These are phyloP conservation scores for Ascochyta pisi DNA, from an alignment of 2,329 filamentous ascomycete genomes.

Conservation along the genomic window DNA sequence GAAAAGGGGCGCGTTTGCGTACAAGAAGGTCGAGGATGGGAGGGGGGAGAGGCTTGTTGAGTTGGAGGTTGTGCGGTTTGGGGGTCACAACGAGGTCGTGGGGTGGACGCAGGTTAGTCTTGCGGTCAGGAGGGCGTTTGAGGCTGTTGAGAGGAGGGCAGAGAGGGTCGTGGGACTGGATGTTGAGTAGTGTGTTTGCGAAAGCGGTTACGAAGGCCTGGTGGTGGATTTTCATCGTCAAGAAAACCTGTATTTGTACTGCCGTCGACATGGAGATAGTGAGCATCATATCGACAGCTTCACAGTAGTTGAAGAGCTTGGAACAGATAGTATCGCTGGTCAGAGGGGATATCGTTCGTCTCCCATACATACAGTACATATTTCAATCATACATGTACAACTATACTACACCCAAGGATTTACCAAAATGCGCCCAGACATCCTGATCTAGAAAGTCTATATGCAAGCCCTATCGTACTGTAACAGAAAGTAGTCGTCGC, in stretches of 20 bases:
- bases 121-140: slow-evolving; percentile 71
- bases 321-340: not conserved
- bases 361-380: slow-evolving; percentile 9
- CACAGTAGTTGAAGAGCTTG: not conserved
- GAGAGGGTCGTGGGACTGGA: slow-evolving; percentile 10
- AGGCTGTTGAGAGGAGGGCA: slow-evolving; percentile 61
- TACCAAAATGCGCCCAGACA: slow-evolving; percentile 21
- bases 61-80: slow-evolving; percentile 54
- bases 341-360: slow-evolving; percentile 25
- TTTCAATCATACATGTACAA: slow-evolving; percentile 30
- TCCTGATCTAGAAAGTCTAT: slow-evolving; percentile 24
- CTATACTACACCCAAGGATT: slow-evolving; percentile 17
- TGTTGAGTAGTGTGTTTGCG: slow-evolving; percentile 1
- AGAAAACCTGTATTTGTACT: not conserved
- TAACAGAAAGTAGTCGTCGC: slow-evolving; percentile 3
- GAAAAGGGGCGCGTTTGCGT: slow-evolving; percentile 46
- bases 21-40: slow-evolving; percentile 40
- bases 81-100: slow-evolving; percentile 71
- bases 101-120: slow-evolving; percentile 68
- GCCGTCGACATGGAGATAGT: not conserved
- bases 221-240: too few relatives aligned
- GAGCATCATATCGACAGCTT: not conserved
- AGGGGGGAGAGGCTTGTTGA: slow-evolving; percentile 43
- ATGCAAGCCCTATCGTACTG: slow-evolving; percentile 26
- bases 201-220: too few relatives aligned